Evolutionary conservation across 2,329 filamentous ascomycete genomes (phyloP).

Genomic region (Fusarium nodosum): DNA sequence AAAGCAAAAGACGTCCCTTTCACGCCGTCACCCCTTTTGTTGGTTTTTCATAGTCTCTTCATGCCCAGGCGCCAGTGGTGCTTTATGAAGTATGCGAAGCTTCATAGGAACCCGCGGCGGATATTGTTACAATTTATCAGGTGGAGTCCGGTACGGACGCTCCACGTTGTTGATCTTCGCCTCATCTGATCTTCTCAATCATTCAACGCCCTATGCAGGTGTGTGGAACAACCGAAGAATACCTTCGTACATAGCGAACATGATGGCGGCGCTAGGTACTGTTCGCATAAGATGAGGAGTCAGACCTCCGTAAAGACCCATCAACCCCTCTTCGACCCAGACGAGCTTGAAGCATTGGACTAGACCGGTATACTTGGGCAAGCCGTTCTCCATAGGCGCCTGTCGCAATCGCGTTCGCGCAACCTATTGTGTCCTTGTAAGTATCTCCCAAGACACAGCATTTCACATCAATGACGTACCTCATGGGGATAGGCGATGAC

Average conservation of each 20-base stretch:
- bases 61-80: constrained; percentile 9
- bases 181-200: not conserved
- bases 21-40: constrained; percentile 26
- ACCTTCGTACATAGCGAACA: constrained; percentile 89
- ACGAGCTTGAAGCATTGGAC: constrained; percentile 90
- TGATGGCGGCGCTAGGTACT: constrained; percentile 93
- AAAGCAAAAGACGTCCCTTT: constrained; percentile 21
- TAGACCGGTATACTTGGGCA: constrained; percentile 88
- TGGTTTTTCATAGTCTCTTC: constrained; percentile 10
- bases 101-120: constrained; percentile 2
- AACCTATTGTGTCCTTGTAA: constrained; percentile 63
- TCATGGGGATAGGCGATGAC: constrained; percentile 93
- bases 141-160: not conserved
- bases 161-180: not conserved
- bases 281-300: constrained; percentile 92
- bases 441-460: not conserved
- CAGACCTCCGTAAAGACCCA: constrained; percentile 88
- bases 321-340: constrained; percentile 88
- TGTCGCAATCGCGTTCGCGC: constrained; percentile 87
- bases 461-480: constrained; percentile 61
- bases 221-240: constrained; percentile 65
- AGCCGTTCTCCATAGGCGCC: constrained; percentile 78
- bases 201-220: constrained; percentile 47
- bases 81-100: not conserved
- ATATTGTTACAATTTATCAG: constrained; percentile 34